Base-by-base conservation (phyloP, 768 basidiomycete species). In the Auricularia cornea region DNA sequence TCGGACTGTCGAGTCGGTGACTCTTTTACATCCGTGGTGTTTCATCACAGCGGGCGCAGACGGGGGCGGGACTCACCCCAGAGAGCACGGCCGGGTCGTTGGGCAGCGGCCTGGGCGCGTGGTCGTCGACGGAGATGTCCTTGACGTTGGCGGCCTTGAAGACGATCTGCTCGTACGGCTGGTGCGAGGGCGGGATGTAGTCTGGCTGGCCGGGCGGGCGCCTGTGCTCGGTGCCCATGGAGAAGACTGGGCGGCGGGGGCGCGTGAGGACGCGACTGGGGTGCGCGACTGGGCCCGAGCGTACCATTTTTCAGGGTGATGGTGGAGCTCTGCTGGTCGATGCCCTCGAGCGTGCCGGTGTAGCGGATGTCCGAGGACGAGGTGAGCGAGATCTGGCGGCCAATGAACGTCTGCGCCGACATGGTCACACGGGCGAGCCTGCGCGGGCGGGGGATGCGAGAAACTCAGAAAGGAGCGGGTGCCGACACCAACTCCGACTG, bases 281-380 rank as follows among this genome's bases (percentile, higher is more conserved):
- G 26, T 38, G 31, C 30, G 31, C 28, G 31, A 31, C 29, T 31
- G 33, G 29, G 29, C 65, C 28, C 35, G 14, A 44, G 62, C 79
- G 51, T 65, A 91, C 92, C 92, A 81, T 92, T 92, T 33, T 89
- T 90, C 40, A 94, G 82, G 72, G 90, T 89, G 67, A 94, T 94
- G 3, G 92, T 94, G 12, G 90, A 91, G 59, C 88, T 88, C 65
- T 78, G 83, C 35, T 92, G 88, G 77, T 93, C 90, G 70, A 94
- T 92, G 41, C 90, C 90, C 59, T 89, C 89, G 57, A 94, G 80
- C 66, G 90, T 92, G 65, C 92, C 92, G 66, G 90, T 83, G 77
- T 94, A 94, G 62, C 92, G 88, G 65, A 94, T 89, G 83, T 92
- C 92, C 60, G 90, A 91, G 73, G 92, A 89, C 63, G 92, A 93